Evolutionary conservation across 352 stramenopile genomes (phyloP), one percentile per base, ranked within the genome.

Genomic region (Thalassiosira exigua): DNA sequence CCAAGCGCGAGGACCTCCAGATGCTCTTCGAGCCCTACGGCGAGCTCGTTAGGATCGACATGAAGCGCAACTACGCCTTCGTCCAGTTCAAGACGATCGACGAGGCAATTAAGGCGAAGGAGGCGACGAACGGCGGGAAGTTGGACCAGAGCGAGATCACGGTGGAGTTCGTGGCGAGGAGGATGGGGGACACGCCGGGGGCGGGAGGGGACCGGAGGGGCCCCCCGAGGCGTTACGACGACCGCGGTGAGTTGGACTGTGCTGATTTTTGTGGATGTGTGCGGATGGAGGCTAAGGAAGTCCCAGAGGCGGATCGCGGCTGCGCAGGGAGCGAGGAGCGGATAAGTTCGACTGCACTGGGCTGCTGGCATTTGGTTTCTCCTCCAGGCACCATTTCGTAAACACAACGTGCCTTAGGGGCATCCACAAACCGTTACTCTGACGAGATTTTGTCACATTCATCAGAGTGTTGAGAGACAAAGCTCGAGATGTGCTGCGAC

Each of bases 1-100:
- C 89, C 27, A 91, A 90, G 53, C 64, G 76, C 58, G 89, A 94
- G 80, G 87, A 93, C 67, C 60, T 94, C 11, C 73, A 89, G 59
- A 91, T 91, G 79, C 69, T 93, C 44, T 94, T 92, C 78, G 82
- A 87, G 62, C 81, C 83, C 21, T 93, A 84, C 53, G 87, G 89
- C 57, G 81, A 92, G 65, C 51, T 94, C 4, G 56, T 91, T 0
- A 53, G 89, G 9, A 92, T 92, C 69, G 87, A 93, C 48, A 89
- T 94, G 79, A 92, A 92, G 57, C 61, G 86, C 3, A 94, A 94
- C 70, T 94, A 93, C 69, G 87, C 89, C 30, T 93, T 94, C 79
- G 86, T 94, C 7, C 86, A 92, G 61, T 94, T 92, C 51, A 66
- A 76, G 21, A 88, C 79, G 7, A 75, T 91, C 42, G 89, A 92